phyloP scores from a whole-genome alignment of 768 basidiomycete species.

The Mycena floridula region DNA sequence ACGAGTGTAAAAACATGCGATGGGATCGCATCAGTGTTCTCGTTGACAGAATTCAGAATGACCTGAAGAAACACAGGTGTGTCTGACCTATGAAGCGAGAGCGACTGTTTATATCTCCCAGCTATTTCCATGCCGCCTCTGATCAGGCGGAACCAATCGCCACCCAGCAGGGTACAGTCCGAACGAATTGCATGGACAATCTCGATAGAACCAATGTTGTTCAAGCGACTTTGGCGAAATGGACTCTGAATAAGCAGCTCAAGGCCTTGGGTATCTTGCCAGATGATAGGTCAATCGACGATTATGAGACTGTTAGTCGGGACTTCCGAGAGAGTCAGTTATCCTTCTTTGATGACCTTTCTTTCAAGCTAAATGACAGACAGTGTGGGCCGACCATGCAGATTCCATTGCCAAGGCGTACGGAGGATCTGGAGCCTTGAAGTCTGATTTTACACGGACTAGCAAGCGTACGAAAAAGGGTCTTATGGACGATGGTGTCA shows the following conservation, averaged over 20 bases:
- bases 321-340: slow-evolving; percentile 85
- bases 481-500: slow-evolving; percentile 76
- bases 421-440: slow-evolving; percentile 91
- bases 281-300: slow-evolving; percentile 68
- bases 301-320: slow-evolving; percentile 71
- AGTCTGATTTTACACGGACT: slow-evolving; percentile 94
- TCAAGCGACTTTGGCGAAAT: slow-evolving; percentile 86
- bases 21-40: slow-evolving; percentile 89
- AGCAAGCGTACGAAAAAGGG: slow-evolving; percentile 84
- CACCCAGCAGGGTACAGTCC: slow-evolving; percentile 70
- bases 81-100: no score
- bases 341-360: not conserved
- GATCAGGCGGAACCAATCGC: slow-evolving; percentile 38
- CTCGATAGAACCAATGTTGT: slow-evolving; percentile 96
- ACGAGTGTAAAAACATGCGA: slow-evolving; percentile 89
- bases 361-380: slow-evolving; percentile 5
- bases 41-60: slow-evolving; percentile 68
- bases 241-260: slow-evolving; percentile 76
- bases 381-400: slow-evolving; percentile 98
- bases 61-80: slow-evolving; percentile 65
- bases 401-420: slow-evolving; percentile 88
- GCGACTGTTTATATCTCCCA: slow-evolving; percentile 20
- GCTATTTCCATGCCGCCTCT: slow-evolving; percentile 74
- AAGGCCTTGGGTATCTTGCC: slow-evolving; percentile 66
- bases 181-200: slow-evolving; percentile 98